Evolutionary conservation across 805 yeast genomes (phyloP), one percentile per base, ranked within the genome.

Genomic region (Lipomyces mesembrius): DNA sequence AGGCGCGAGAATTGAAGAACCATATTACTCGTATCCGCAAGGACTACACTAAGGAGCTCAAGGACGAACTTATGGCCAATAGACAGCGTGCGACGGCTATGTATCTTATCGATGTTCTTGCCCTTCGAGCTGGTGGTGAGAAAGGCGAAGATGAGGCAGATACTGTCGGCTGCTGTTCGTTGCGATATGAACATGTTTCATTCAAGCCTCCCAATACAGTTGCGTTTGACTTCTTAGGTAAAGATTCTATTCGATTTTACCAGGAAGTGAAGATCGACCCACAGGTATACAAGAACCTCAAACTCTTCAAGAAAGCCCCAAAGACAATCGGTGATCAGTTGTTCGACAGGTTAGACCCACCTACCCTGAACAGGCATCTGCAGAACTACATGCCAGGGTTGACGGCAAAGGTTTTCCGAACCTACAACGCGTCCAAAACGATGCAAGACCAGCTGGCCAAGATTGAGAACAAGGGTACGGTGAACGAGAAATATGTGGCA

Each of bases 121-220:
- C 98, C 0, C 83, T 94, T 71, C 90, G 98, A 88, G 98, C 98
- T 1, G 98, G 98, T 77, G 97, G 98, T 74, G 98, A 94, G 78
- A 94, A 94, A 77, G 89, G 94, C 11, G 98, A 94, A 2, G 98
- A 94, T 72, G 98, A 93, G 76, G 98, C 98, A 2, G 98, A 94
- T 77, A 94, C 98, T 0, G 98, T 94, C 57, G 98, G 98, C 57
- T 94, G 98, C 79, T 94, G 98, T 79, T 93, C 98, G 0, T 83
- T 94, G 72, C 82, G 98, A 74, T 93, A 81, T 75, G 98, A 93
- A 77, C 98, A 93, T 78, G 85, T 94, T 56, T 88, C 93, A 0
- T 82, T 94, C 66, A 85, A 85, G 72, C 97, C 97, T 1, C 97
- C 97, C 8, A 87, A 86, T 72, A 89, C 84, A 4, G 97, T 94